Evolutionary conservation across 306 rosid genomes (phyloP).

Genomic region (Biancaea sappan): DNA sequence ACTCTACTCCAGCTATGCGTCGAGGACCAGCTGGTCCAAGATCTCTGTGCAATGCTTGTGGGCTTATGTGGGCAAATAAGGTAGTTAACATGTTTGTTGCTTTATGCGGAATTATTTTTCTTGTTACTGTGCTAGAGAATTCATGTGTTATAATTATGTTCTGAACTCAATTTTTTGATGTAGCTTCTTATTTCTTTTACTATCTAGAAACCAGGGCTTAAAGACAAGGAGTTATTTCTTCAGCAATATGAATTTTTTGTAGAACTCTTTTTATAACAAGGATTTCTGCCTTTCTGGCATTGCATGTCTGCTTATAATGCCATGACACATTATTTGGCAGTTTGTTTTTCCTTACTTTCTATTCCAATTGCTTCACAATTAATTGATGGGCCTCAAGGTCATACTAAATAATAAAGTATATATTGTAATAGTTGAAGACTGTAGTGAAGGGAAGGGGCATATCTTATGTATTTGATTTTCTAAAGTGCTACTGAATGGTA

Average conservation of each 20-base stretch:
- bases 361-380: not conserved
- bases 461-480: not conserved
- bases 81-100: not conserved
- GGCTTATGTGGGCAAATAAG: slow-evolving; percentile 56
- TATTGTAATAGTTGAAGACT: not conserved
- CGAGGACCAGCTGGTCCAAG: slow-evolving; percentile 65
- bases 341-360: slow-evolving; percentile 11
- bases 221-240: not conserved
- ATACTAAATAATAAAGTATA: not conserved
- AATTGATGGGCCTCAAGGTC: slow-evolving; percentile 4
- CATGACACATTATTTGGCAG: not conserved
- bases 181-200: slow-evolving; percentile 1
- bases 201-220: not conserved
- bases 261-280: not conserved
- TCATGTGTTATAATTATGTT: not conserved
- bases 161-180: not conserved
- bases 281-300: not conserved
- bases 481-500: not conserved
- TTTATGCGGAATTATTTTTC: not conserved
- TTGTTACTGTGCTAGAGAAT: not conserved
- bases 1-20: slow-evolving; percentile 64
- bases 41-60: slow-evolving; percentile 60
- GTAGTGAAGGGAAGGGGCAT: not conserved
- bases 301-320: slow-evolving; percentile 11
- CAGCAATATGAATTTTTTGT: not conserved